Conservation (phyloP, 768 basidiomycete genomes). For the Russula ochroleuca region DNA sequence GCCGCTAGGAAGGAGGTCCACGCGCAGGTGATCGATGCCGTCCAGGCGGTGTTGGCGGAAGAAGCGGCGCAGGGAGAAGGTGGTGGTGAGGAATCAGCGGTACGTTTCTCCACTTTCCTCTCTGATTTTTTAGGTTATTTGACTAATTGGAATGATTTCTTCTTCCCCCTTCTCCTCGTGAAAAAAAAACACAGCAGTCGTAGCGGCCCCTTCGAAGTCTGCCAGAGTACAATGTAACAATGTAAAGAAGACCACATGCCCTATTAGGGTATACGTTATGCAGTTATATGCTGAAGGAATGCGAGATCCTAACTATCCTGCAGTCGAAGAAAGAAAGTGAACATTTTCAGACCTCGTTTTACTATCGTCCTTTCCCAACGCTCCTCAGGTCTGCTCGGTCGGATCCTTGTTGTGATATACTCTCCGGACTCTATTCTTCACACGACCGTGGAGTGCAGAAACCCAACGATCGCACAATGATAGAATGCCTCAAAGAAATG, state of each 20-base stretch:
- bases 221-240: background rate
- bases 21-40: conserved; percentile 61
- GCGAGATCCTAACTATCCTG: background rate
- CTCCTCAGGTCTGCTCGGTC: no score
- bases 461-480: no score
- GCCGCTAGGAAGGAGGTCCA: conserved; percentile 76
- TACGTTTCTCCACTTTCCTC: background rate
- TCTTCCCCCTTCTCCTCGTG: background rate
- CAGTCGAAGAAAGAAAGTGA: background rate
- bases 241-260: no score
- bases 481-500: no score
- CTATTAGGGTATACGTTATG: background rate
- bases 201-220: background rate
- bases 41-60: conserved; percentile 49
- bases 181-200: background rate
- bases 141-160: background rate
- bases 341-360: no score
- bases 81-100: background rate
- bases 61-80: background rate
- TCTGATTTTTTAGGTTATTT: background rate
- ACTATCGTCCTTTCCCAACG: no score
- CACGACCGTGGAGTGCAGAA: no score
- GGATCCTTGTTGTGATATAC: no score
- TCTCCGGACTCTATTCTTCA: no score
- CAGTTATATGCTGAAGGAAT: background rate